These are phyloP conservation scores for Cornus suecica DNA, from an alignment of 148 eudicot species.

Conservation along the genomic window DNA sequence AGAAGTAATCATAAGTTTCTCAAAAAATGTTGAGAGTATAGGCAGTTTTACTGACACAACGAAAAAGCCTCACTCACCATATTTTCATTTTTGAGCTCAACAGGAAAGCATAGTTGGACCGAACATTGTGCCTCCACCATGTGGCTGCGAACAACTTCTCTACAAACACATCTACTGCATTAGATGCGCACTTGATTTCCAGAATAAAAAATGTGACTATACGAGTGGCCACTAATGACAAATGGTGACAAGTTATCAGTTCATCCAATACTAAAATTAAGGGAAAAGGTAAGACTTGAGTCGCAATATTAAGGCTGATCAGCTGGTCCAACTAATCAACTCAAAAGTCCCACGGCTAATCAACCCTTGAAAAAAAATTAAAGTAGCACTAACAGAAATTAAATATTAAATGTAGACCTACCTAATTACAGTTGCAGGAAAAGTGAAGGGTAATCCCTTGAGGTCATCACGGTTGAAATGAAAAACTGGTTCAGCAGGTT, in stretches of 20 bases:
- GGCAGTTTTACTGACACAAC: neutral
- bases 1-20: neutral
- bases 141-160: slow-evolving; percentile 88
- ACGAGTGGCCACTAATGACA: too few relatives aligned
- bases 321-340: slow-evolving; percentile 1
- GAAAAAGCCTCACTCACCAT: slow-evolving; percentile 43
- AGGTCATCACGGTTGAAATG: slow-evolving; percentile 70
- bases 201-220: neutral
- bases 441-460: slow-evolving; percentile 77
- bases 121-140: slow-evolving; percentile 98
- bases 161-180: slow-evolving; percentile 33
- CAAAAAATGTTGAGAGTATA: neutral
- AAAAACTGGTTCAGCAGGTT: slow-evolving; percentile 55
- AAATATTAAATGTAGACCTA: slow-evolving; percentile 18
- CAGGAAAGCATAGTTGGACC: slow-evolving; percentile 79
- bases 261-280: neutral
- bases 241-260: neutral
- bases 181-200: slow-evolving; percentile 8
- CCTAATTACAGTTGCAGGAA: slow-evolving; percentile 58
- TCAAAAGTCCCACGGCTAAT: neutral
- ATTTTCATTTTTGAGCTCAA: slow-evolving; percentile 62
- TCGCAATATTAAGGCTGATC: neutral
- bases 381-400: neutral
- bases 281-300: neutral
- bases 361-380: neutral